Evolutionary conservation across 768 basidiomycete genomes (phyloP), one percentile per base, ranked within the genome.

Genomic region (Sporobolomyces roseus): DNA sequence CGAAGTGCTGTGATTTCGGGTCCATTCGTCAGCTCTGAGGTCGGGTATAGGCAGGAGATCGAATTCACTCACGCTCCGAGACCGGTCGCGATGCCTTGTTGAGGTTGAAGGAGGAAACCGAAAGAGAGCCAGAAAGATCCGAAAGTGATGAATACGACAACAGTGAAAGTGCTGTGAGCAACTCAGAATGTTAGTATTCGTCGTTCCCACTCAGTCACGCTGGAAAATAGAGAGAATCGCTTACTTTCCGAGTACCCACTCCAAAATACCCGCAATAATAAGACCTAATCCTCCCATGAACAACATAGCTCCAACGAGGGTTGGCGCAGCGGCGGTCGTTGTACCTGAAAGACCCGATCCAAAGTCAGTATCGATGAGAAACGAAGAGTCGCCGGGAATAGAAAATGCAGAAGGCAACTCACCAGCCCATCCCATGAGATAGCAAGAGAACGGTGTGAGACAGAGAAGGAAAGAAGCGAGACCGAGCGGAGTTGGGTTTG

Each of bases 111-210:
- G 2, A 76, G 59, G 61, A 71, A 74, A 8, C 60, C 74, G 51
- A 74, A 72, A 0, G 63, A 66, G 17, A 71, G n/a, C 68, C 74
- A 76, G 61, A 74, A 75, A 12, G 62, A 62, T 10, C 73, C 73
- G 49, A 76, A 76, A 13, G 70, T 74, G 43, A 63, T 50, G 61
- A 76, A 76, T 23, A 75, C 76, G 36, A 73, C 65, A 53, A 74
- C 72, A 2, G 76, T 66, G 61, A 76, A 76, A 8, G 75, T 75
- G 53, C 74, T 76, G 27, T 68, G 41, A 5, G 68, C 23, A 32
- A 5, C 29, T 23, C 13, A 13, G 10, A 50, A 29, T 35, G 38
- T 33, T 23, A 23, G 35, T 32, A 46, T 29, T 10, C 32, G 16
- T 27, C 12, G 49, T 23, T 48, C 46, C 38, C 9, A 41, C 38